Percentiles rank a stretch among this genome's conserved stretches.
Conservation (phyloP, 2,329 filamentous ascomycete species). For the Colletotrichum incanum region DNA sequence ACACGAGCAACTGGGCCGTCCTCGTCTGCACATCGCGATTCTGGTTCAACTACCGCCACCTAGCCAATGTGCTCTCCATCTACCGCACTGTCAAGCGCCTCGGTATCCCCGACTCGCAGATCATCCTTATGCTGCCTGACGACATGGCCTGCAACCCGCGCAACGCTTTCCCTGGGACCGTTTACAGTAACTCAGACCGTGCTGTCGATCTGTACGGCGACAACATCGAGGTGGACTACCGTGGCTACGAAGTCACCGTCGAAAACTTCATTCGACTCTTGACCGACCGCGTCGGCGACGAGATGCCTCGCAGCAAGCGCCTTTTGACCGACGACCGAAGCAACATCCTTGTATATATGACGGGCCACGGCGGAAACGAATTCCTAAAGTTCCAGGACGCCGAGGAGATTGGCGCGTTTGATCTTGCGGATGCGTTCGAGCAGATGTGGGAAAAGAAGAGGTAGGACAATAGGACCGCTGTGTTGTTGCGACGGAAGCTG, state of each 20-base stretch:
- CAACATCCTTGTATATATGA: constrained; percentile 99
- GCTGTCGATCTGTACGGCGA: constrained; percentile 97
- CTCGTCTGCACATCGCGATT: constrained; percentile 98
- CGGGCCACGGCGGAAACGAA: constrained; percentile 96
- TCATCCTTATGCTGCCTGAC: constrained; percentile 99
- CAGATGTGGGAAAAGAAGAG: constrained; percentile 99
- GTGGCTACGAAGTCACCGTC: constrained; percentile 98
- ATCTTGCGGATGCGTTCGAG: constrained; percentile 96
- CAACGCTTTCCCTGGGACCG: constrained; percentile 96
- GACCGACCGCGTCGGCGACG: constrained; percentile 93
- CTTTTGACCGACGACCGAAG: constrained; percentile 94
- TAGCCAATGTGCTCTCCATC: constrained; percentile 96
- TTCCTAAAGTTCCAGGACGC: constrained; percentile 99
- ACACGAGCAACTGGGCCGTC: constrained; percentile 99
- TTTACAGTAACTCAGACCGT: constrained; percentile 98
- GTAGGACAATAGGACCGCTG: constrained; percentile 54
- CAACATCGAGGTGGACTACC: constrained; percentile 98
- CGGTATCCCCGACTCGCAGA: constrained; percentile 97
- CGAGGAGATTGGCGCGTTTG: constrained; percentile 96
- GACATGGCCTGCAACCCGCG: constrained; percentile 99
- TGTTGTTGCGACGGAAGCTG: background rate
- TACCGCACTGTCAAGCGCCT: constrained; percentile 98
- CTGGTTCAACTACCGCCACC: constrained; percentile 99
- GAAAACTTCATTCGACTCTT: constrained; percentile 98
- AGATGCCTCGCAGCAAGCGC: constrained; percentile 95